Evolutionary conservation across 176 grass and related monocot species (phyloP).

Genomic region (Elymus sibiricus): DNA sequence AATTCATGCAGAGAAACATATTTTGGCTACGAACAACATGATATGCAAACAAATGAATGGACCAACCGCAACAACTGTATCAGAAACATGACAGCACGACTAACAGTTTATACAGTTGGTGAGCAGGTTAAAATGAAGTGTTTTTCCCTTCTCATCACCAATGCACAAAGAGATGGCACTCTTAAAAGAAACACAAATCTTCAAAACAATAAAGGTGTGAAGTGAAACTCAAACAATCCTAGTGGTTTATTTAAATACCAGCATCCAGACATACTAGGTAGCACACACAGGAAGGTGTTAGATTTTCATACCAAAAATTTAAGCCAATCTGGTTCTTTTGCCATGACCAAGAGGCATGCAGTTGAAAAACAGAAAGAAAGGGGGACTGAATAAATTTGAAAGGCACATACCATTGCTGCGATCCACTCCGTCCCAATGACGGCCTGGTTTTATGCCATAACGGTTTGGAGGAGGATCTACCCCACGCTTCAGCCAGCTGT

Average conservation of each 20-base stretch:
- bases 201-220: background rate
- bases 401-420: slow-evolving; percentile 71
- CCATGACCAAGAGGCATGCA: background rate
- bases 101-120: background rate
- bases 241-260: background rate
- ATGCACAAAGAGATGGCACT: background rate
- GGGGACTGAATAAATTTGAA: background rate
- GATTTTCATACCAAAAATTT: background rate
- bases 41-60: background rate
- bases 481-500: slow-evolving; percentile 93
- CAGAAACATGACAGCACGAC: background rate
- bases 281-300: background rate
- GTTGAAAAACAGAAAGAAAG: slow-evolving; percentile 1
- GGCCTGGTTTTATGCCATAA: slow-evolving; percentile 79
- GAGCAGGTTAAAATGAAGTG: background rate
- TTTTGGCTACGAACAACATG: background rate
- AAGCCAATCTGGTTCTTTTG: background rate
- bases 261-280: background rate
- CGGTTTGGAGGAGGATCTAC: slow-evolving; percentile 86
- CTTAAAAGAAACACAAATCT: background rate
- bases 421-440: slow-evolving; percentile 97
- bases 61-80: background rate
- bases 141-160: background rate
- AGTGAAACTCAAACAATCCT: background rate
- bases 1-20: background rate